phyloP scores from a whole-genome alignment of 2,329 filamentous ascomycete species.

The Biscogniauxia mediterranea region DNA sequence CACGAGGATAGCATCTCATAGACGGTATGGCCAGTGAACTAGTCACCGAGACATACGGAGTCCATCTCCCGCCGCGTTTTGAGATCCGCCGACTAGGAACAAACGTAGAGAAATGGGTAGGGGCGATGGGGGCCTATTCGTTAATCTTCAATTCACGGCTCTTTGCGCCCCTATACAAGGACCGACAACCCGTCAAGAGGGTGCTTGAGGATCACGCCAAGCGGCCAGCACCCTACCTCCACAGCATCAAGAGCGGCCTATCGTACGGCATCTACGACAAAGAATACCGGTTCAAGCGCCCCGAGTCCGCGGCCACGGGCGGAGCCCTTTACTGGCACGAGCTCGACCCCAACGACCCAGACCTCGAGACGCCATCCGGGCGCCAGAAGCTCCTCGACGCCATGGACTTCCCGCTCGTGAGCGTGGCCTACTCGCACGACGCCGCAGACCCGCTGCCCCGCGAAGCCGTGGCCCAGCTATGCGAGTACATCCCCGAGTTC shows the following conservation, averaged over 20 bases:
- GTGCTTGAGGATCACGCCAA: conserved; percentile 11
- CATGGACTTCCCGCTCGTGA: conserved; percentile 24
- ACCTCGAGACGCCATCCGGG: conserved; percentile 13
- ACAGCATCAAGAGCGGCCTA: conserved; percentile 21
- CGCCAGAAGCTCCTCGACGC: conserved; percentile 19
- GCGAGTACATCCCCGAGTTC: too few relatives aligned
- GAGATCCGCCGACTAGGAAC: conserved; percentile 21
- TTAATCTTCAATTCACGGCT: conserved; percentile 16
- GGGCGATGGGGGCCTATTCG: conserved; percentile 13
- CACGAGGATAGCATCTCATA: background rate
- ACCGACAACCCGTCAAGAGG: conserved; percentile 7
- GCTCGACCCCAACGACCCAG: conserved; percentile 21
- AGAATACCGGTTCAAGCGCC: conserved; percentile 21
- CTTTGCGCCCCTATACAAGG: conserved; percentile 19
- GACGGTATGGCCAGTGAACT: conserved; percentile 1
- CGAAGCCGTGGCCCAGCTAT: background rate
- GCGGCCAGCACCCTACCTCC: conserved; percentile 5
- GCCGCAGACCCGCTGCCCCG: conserved; percentile 8
- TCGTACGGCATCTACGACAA: conserved; percentile 26
- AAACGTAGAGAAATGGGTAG: conserved; percentile 15
- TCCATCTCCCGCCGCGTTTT: conserved; percentile 18
- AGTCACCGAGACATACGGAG: conserved; percentile 15
- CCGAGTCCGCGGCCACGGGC: conserved; percentile 19
- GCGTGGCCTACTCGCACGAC: conserved; percentile 21
- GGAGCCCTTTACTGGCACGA: conserved; percentile 24